phyloP scores from a whole-genome alignment of 345 rosid species.

The Firmiana major region DNA sequence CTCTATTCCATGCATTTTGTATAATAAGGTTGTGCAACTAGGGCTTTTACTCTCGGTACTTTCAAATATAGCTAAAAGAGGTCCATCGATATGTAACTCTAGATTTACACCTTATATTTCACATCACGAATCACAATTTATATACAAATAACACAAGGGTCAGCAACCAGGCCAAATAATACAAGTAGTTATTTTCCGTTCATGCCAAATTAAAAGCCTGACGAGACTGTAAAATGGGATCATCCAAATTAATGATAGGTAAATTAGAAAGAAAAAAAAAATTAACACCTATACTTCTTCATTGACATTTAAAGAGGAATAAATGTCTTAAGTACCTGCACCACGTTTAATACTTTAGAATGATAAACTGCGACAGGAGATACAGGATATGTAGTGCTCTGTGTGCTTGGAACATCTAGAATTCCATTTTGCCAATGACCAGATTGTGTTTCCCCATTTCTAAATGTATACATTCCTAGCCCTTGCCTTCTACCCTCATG shows the following conservation, averaged over 20 bases:
- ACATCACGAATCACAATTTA: not conserved
- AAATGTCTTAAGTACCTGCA: conserved; percentile 48
- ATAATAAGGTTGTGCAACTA: not conserved
- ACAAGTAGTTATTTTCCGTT: not conserved
- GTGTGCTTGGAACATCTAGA: conserved; percentile 82
- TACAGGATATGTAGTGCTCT: conserved; percentile 50
- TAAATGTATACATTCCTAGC: conserved; percentile 91
- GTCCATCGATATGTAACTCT: not conserved
- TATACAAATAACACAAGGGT: not conserved
- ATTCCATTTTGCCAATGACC: conserved; percentile 97
- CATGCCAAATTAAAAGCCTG: not conserved
- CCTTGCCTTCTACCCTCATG: conserved; percentile 97
- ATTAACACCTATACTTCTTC: not conserved
- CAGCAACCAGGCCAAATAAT: not conserved
- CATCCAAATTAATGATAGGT: not conserved
- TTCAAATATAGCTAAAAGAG: not conserved
- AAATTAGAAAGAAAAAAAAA: not conserved
- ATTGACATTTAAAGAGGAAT: not conserved
- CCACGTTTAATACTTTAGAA: conserved; percentile 83
- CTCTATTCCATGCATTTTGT: not conserved
- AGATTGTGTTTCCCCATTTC: conserved; percentile 90
- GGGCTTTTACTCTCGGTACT: not conserved
- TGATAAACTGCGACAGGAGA: conserved; percentile 82
- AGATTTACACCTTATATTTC: not conserved
- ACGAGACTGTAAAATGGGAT: not conserved